Percentiles rank a stretch among this genome's conserved stretches.
phyloP scores from a whole-genome alignment of 179 eudicot genomes.

The Heliamphora pulchella region DNA sequence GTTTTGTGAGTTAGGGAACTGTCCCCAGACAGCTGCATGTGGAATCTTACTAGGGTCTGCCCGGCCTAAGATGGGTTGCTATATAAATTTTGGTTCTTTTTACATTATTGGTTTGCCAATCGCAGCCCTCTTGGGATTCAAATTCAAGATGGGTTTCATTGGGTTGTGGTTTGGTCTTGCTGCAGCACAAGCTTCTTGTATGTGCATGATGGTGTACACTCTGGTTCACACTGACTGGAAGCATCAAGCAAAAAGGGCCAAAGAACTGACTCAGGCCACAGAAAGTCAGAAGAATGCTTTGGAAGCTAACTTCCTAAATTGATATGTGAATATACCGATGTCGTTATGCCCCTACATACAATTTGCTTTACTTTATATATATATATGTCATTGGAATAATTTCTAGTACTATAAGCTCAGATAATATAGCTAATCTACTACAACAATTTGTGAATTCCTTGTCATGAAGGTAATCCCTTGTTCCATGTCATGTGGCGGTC shows the following conservation, averaged over 20 bases:
- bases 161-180: slow-evolving; percentile 64
- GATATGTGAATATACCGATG: not conserved
- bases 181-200: slow-evolving; percentile 66
- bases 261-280: slow-evolving; percentile 42
- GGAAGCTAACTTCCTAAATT: slow-evolving; percentile 34
- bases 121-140: slow-evolving; percentile 48
- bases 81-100: slow-evolving; percentile 53
- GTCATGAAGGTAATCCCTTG: not conserved
- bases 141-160: slow-evolving; percentile 37
- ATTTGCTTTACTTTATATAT: too few species aligned
- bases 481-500: not conserved
- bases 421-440: not conserved
- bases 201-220: slow-evolving; percentile 47
- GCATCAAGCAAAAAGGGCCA: slow-evolving; percentile 54
- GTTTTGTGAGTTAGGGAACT: slow-evolving; percentile 65
- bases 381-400: not conserved
- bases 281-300: slow-evolving; percentile 24
- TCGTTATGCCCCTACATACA: too few species aligned
- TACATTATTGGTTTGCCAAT: slow-evolving; percentile 66
- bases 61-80: slow-evolving; percentile 40
- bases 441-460: not conserved
- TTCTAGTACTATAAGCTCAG: not conserved
- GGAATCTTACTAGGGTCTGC: slow-evolving; percentile 67
- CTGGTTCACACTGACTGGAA: slow-evolving; percentile 59
- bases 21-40: slow-evolving; percentile 67